Evolutionary conservation across 208 protist species (phyloP), one percentile per base, ranked within the genome.

Genomic region (Herpetomonas tarakana): DNA sequence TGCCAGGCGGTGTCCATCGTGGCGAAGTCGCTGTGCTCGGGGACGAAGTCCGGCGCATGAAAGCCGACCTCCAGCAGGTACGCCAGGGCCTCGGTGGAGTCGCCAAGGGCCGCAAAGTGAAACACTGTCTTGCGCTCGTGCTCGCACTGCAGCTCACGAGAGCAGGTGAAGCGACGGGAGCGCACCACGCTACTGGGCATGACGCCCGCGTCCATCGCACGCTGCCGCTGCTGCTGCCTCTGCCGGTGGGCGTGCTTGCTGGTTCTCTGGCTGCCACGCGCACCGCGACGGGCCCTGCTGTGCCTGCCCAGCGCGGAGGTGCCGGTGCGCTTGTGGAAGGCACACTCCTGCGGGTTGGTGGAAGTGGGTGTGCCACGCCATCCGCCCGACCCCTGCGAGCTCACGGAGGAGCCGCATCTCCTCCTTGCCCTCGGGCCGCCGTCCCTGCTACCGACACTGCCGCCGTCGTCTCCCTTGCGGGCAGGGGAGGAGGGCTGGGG

Each of bases 31-130:
- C 16, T 22, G 16, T 49, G 16, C 16, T 4, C 16, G 44, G 68
- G 59, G 21, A 75, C 46, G 58, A 67, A 74, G 62, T 82, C 76
- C 7, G 76, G 76, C 18, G 60, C 68, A 21, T 65, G 68, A 27
- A 68, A 52, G 52, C 58, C 71, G 19, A 24, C 16, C 19, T 62
- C 51, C 59, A 77, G 60, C 49, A 74, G 55, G 62, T 74, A 70
- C 30, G 75, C 75, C 26, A 71, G 58, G 12, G 69, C 71, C 56
- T 81, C 75, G 0, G 65, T 73, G 3, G 75, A 81, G 61, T 81
- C 59, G 30, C 75, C 75, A 4, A 81, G 41, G 18, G 75, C 75
- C 18, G 66, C 62, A 0, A 70, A 70, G 63, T 81, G 75, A 30
- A 81, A 81, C 21, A 66, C 58, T n/a, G 67, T 76, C 3, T 58